phyloP scores from a whole-genome alignment of 2,329 filamentous ascomycete genomes.

The Arthrobotrys entomopaga region DNA sequence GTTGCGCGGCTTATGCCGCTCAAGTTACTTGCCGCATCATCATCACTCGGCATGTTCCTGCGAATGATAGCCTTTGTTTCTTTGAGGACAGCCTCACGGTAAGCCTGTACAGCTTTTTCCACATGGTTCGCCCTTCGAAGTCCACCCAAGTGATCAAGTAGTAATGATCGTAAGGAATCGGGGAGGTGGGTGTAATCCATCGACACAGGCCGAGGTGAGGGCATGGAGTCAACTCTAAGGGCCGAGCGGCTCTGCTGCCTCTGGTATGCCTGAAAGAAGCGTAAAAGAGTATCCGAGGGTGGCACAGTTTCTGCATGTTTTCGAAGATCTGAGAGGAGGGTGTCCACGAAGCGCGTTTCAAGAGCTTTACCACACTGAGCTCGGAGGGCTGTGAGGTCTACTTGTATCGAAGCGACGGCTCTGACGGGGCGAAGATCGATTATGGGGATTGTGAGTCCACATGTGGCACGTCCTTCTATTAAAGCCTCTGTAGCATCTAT shows the following conservation, averaged over 20 bases:
- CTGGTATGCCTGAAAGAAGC: conserved; percentile 81
- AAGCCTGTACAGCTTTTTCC: conserved; percentile 80
- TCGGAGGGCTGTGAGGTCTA: conserved; percentile 79
- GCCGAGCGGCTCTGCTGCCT: conserved; percentile 70
- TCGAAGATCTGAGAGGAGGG: conserved; percentile 81
- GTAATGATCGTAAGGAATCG: conserved; percentile 74
- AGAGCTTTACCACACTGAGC: conserved; percentile 87
- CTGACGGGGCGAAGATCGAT: conserved; percentile 67
- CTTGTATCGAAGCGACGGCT: conserved; percentile 80
- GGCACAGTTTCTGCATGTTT: conserved; percentile 81
- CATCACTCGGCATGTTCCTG: conserved; percentile 86
- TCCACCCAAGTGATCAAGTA: conserved; percentile 78
- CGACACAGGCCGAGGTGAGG: conserved; percentile 58
- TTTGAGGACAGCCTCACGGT: conserved; percentile 82
- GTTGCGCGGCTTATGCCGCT: conserved; percentile 56
- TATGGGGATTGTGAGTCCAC: conserved; percentile 31
- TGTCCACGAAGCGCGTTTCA: conserved; percentile 80
- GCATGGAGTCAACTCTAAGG: conserved; percentile 55
- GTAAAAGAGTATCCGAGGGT: conserved; percentile 76
- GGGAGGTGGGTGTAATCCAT: conserved; percentile 82
- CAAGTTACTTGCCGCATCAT: conserved; percentile 83
- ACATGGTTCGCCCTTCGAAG: conserved; percentile 84
- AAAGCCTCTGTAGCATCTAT: conserved; percentile 82
- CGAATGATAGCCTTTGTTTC: conserved; percentile 89
- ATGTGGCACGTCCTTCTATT: conserved; percentile 59